These are phyloP conservation scores for Phaffomyces thermotolerans DNA, from an alignment of 805 yeast species.

Conservation along the genomic window DNA sequence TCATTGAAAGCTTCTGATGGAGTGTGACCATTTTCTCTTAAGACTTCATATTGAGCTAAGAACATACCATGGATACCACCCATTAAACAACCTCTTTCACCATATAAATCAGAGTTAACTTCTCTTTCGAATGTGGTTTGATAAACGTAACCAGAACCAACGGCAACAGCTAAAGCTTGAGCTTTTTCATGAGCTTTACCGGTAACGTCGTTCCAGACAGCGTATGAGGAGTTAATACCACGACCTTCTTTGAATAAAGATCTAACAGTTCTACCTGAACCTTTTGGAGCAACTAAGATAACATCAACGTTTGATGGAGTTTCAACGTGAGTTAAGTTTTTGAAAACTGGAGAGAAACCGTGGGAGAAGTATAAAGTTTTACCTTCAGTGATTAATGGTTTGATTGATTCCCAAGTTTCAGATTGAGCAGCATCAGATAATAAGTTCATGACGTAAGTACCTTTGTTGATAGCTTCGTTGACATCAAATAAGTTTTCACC, in stretches of 20 bases:
- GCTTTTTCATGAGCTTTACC: conserved; percentile 99
- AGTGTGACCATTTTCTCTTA: conserved; percentile 99
- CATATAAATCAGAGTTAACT: conserved; percentile 98
- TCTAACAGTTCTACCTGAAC: conserved; percentile 99
- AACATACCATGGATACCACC: conserved; percentile 99
- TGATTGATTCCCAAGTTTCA: conserved; percentile 86
- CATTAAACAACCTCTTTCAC: conserved; percentile 99
- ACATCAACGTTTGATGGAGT: conserved; percentile 94
- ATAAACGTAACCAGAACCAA: conserved; percentile 99
- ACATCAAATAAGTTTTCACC: conserved; percentile 97
- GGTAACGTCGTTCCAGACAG: conserved; percentile 98
- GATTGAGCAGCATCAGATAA: conserved; percentile 99
- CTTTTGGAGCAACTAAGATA: conserved; percentile 99
- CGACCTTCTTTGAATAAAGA: conserved; percentile 99
- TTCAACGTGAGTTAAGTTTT: conserved; percentile 92
- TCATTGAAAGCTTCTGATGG: conserved; percentile 99
- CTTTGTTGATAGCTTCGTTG: conserved; percentile 84
- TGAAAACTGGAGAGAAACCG: conserved; percentile 99
- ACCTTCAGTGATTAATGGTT: conserved; percentile 91
- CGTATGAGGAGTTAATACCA: conserved; percentile 99
- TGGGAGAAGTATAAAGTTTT: conserved; percentile 98
- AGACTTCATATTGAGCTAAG: conserved; percentile 99
- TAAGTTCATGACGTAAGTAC: conserved; percentile 95
- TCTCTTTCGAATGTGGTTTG: conserved; percentile 99
- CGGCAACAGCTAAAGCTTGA: conserved; percentile 96